Base-by-base conservation (phyloP, 208 protist species). In the Trypanosomatidae sp. region DNA sequence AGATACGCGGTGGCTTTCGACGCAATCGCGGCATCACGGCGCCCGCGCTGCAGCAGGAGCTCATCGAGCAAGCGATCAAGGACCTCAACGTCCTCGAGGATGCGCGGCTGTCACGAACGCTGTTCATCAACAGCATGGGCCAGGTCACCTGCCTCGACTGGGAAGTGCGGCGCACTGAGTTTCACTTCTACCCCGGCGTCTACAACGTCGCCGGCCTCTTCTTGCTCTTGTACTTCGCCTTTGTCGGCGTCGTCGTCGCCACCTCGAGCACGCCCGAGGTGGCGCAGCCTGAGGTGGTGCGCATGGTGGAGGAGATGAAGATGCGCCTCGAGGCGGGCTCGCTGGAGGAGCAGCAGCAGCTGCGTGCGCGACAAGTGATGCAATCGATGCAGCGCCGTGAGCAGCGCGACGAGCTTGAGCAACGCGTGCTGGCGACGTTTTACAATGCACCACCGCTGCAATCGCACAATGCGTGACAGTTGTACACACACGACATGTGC, bases 91-190 rank as follows among this genome's bases (percentile, higher is more conserved):
- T 92, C 38, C 43, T 92, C 27, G 77, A 92, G 52, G 82, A 92
- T 51, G 82, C 87, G 1, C 63, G 82, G 3, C 64, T 92, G 6
- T 92, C 82, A 2, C 71, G 82, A 13, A 92, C 82, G 5, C 45
- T 92, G 27, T 92, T 81, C 64, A 92, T 92, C 33, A 92, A 92
- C 46, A 66, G 76, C n/a, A 60, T 92, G 2, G 82, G 82, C 3
- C 56, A 88, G n/a, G 82, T 92, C 7, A 86, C 77, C 0, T 92
- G 82, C 33, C 66, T 92, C n/a, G 82, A 92, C 50, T 92, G 78
- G 78, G 78, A 92, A 41, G 75, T 88, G 25, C 74, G 78, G 6
- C 74, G 82, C 24, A 92, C 78, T 0, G 78, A 92, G 67, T 92
- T 86, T 56, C 83, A 92, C 56, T 85, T 88, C 41, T 60, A 49